phyloP scores from a whole-genome alignment of 352 stramenopile genomes.

The Plasmopara muralis region DNA sequence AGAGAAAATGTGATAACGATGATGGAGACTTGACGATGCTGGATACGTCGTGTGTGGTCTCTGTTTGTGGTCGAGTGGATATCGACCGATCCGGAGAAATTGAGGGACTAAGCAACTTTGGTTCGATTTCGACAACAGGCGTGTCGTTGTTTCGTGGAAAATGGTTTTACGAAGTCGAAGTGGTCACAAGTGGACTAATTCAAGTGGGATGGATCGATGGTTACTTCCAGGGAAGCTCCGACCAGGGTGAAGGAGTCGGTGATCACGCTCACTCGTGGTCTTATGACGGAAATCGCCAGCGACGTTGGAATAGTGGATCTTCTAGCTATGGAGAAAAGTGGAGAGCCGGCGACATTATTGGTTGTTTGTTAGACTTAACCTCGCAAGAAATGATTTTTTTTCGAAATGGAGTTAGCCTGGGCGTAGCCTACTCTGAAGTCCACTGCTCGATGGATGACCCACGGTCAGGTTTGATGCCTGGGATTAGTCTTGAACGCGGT shows the following conservation, averaged over 20 bases:
- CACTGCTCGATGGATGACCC: slow-evolving; percentile 41
- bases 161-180: slow-evolving; percentile 93
- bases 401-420: slow-evolving; percentile 80
- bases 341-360: slow-evolving; percentile 88
- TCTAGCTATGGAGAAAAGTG: slow-evolving; percentile 87
- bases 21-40: slow-evolving; percentile 49
- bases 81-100: slow-evolving; percentile 83
- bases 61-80: slow-evolving; percentile 76
- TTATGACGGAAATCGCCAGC: slow-evolving; percentile 89
- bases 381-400: slow-evolving; percentile 82
- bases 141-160: slow-evolving; percentile 75
- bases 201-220: slow-evolving; percentile 91
- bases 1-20: slow-evolving; percentile 78
- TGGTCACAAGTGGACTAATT: slow-evolving; percentile 87
- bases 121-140: slow-evolving; percentile 71
- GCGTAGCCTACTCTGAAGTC: slow-evolving; percentile 68
- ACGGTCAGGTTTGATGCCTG: slow-evolving; percentile 70
- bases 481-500: slow-evolving; percentile 79
- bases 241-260: slow-evolving; percentile 87
- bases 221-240: slow-evolving; percentile 87
- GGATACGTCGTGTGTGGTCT: slow-evolving; percentile 60
- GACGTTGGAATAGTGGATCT: slow-evolving; percentile 87
- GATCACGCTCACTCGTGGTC: slow-evolving; percentile 90
- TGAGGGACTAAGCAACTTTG: slow-evolving; percentile 86
- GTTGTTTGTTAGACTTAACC: slow-evolving; percentile 83